Conservation (phyloP, 75 land plant species). For the Cupressus sempervirens region DNA sequence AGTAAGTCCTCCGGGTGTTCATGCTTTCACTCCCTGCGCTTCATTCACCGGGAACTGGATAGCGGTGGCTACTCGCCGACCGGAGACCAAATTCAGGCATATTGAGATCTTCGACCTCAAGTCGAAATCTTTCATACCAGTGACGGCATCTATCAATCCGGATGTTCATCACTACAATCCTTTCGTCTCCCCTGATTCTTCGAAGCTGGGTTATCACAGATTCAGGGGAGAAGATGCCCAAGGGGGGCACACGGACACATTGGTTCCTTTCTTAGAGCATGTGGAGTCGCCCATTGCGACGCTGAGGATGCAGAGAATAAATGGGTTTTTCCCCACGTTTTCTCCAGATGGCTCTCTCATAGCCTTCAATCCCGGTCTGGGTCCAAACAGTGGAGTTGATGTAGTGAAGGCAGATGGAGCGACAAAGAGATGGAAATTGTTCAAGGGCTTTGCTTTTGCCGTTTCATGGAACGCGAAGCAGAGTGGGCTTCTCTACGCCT, state of each 20-base stretch:
- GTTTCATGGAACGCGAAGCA: slow-evolving; percentile 29
- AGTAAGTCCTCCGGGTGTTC: slow-evolving; percentile 66
- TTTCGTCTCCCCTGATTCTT: slow-evolving; percentile 31
- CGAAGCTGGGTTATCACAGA: slow-evolving; percentile 34
- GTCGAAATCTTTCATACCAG: slow-evolving; percentile 15
- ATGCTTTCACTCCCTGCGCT: slow-evolving; percentile 82
- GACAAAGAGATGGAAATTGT: slow-evolving; percentile 27
- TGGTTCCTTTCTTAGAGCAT: slow-evolving; percentile 21
- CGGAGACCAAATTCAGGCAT: slow-evolving; percentile 28
- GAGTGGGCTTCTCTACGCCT: slow-evolving; percentile 33
- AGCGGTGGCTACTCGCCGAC: slow-evolving; percentile 46
- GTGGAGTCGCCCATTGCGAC: slow-evolving; percentile 16
- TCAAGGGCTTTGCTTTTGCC: slow-evolving; percentile 23
- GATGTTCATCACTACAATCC: slow-evolving; percentile 54
- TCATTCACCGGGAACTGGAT: slow-evolving; percentile 21
- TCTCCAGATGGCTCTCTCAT: slow-evolving; percentile 41
- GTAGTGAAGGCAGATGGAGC: slow-evolving; percentile 30
- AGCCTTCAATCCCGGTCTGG: slow-evolving; percentile 27
- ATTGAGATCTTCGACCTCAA: slow-evolving; percentile 38
- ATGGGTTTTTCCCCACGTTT: slow-evolving; percentile 38
- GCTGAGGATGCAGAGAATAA: slow-evolving; percentile 23
- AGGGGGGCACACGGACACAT: neutral
- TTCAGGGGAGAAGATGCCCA: slow-evolving; percentile 31
- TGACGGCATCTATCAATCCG: slow-evolving; percentile 30
- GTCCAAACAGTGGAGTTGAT: slow-evolving; percentile 12